Evolutionary conservation across 495 filamentous ascomycete species (phyloP), one percentile per base, ranked within the genome.

Genomic region (Aspergillus panamensis): DNA sequence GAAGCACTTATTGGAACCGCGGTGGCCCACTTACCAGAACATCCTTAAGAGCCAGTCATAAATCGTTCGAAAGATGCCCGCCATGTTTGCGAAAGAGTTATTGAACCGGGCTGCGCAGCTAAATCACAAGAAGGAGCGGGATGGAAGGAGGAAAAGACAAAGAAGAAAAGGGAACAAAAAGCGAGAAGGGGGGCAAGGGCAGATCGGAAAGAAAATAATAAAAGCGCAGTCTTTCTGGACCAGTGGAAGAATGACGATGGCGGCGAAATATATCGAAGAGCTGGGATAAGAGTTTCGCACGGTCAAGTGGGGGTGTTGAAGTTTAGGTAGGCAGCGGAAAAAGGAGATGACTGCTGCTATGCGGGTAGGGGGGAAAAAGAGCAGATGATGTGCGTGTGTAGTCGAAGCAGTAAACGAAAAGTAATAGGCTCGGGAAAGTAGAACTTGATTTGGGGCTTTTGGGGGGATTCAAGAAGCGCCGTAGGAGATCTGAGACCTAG

Each of bases 1-100:
- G 58, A 60, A 25, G 59, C 48, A 63, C 49, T 66, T 48, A 54
- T 60, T 60, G 59, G 61, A 65, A 65, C 57, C 29, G 63, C 61
- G 72, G 73, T 60, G 73, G 73, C 69, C 69, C 73, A 86, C 92
- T 84, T 80, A 98, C 94, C 94, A 98, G 77, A 98, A 97, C 63
- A 96, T 87, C 80, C 92, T 86, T 76, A 98, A 75, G 71, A 98
- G 82, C 91, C 91, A 97, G 85, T 98, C 93, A 84, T 97, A 98
- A 73, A 98, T 88, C 77, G 83, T 83, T 59, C 88, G 89, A 77
- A 98, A 96, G 73, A 96, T 77, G 66, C 89, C 88, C 56, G 90
- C 87, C 89, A 92, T 95, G 75, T 48, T 59, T 50, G 50, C 43
- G 53, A 42, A 42, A 30, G 48, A 53, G 25, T 44, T 16, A 17